phyloP scores from a whole-genome alignment of 768 basidiomycete species.

The Termitomyces titanicus region DNA sequence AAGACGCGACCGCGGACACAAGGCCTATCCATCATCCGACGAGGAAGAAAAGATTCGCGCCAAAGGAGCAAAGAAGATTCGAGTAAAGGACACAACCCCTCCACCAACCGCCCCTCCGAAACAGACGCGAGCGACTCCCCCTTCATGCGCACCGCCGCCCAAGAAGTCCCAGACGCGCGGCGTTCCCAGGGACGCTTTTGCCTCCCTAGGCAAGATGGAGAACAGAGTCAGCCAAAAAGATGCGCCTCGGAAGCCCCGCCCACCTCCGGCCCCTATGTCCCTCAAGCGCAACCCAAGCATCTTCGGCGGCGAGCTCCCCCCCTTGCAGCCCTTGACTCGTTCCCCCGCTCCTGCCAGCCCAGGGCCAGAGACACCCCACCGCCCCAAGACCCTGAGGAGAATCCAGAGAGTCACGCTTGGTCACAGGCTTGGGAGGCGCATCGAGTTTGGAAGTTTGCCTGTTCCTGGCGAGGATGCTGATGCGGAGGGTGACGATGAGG shows the following conservation, averaged over 20 bases:
- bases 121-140: constrained; percentile 10
- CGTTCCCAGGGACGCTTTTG: background rate
- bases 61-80: constrained; percentile 59
- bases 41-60: constrained; percentile 70
- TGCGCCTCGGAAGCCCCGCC: constrained; percentile 12
- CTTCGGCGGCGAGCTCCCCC: constrained; percentile 62
- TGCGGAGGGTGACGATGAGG: constrained; percentile 30
- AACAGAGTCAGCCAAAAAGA: constrained; percentile 3
- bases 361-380: constrained; percentile 15
- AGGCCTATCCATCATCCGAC: constrained; percentile 59
- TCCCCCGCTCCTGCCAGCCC: constrained; percentile 10
- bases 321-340: constrained; percentile 10
- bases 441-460: constrained; percentile 60
- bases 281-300: constrained; percentile 60
- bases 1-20: constrained; percentile 28
- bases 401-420: constrained; percentile 45
- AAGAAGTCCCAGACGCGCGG: constrained; percentile 12
- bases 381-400: constrained; percentile 44
- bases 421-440: constrained; percentile 37
- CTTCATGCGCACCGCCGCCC: constrained; percentile 18
- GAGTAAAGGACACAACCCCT: constrained; percentile 27
- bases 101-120: constrained; percentile 15
- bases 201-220: background rate
- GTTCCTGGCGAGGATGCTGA: constrained; percentile 35
- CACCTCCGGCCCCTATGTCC: constrained; percentile 37